A percentile compares a stretch with the other conserved stretches of the same genome.
These are phyloP conservation scores for Myochromella boudieri DNA, from an alignment of 768 basidiomycete genomes.

Conservation along the genomic window DNA sequence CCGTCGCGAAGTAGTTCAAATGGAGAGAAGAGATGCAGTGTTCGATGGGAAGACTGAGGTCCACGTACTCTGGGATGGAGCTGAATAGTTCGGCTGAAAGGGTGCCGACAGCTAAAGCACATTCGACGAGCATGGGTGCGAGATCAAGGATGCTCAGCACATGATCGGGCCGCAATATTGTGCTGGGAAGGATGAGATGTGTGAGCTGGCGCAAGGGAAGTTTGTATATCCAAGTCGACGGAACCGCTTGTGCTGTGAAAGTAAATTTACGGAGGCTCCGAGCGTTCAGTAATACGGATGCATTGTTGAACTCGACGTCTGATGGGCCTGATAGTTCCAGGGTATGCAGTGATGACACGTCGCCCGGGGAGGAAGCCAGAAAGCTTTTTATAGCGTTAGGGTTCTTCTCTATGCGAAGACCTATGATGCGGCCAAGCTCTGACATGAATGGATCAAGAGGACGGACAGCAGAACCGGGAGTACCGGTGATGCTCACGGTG, in stretches of 20 bases:
- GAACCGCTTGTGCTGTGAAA: neutral
- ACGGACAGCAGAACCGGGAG: neutral
- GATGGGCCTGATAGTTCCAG: neutral
- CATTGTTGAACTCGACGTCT: neutral
- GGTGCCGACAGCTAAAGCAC: neutral
- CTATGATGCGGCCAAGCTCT: slow-evolving; percentile 2
- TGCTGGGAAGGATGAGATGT: neutral
- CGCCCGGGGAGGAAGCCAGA: neutral
- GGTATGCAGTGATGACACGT: neutral
- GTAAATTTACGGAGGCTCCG: neutral
- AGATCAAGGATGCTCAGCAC: slow-evolving; percentile 1
- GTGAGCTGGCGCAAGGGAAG: slow-evolving; percentile 10
- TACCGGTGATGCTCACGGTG: slow-evolving; percentile 1
- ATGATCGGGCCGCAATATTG: neutral
- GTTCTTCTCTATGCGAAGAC: neutral
- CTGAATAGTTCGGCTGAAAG: neutral
- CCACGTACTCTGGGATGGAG: neutral
- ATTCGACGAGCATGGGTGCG: neutral
- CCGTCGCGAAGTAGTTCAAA: neutral
- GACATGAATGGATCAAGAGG: slow-evolving; percentile 2
- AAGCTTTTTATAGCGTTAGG: neutral
- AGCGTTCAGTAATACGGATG: neutral
- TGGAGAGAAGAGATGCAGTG: neutral
- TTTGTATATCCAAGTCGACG: neutral
- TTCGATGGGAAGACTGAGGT: neutral